Base-by-base conservation (phyloP, 164 flowering plant genomes). In the Magnolia sinica region DNA sequence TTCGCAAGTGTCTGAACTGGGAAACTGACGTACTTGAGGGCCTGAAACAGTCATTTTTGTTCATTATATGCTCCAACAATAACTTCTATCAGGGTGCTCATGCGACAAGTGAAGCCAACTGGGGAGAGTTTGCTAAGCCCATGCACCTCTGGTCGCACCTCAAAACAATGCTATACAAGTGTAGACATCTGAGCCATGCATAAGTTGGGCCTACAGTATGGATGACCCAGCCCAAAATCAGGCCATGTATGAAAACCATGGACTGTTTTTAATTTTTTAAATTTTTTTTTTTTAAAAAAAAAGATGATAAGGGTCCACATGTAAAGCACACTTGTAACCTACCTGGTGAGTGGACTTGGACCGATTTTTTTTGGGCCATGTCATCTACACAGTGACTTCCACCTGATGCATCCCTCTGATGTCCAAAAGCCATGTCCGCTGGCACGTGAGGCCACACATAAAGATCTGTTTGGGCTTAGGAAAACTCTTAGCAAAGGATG, bases 1-100 rank as follows among this genome's bases (percentile, higher is more conserved):
- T 96, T 96, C 23, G 98, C 98, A 76, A 96, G 92, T 8, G 99
- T 96, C 83, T 96, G 99, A 83, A 96, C 95, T 37, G 99, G 98
- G 83, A 96, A 96, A 76, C 99, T 96, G 73, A 96, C 99, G 85
- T 96, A 96, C 80, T 96, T 96, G 73, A 96, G 96, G 66, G 98
- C 99, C 99, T 96, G 92, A 49, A 87, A 69, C 50, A 84, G 82
- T 49, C 22, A 76, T 13, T 27, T 76, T 64, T 18, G 18, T 72
- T 68, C 69, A 76, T 50, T 76, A 45, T 16, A 58, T 23, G 64
- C 49, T 9, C 50, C 20, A 14, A 19, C 14, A 64, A 63, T 19
- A 72, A 18, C 58, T n/a, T 37, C 22, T 20, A 20, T 29, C 50
- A 68, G n/a, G 19, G 24, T 64, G 63, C 70, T 63, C 64, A 63